Evolutionary conservation across 768 basidiomycete species (phyloP), one percentile per base, ranked within the genome.

Genomic region (Rhodosporidiobolus sp.): DNA sequence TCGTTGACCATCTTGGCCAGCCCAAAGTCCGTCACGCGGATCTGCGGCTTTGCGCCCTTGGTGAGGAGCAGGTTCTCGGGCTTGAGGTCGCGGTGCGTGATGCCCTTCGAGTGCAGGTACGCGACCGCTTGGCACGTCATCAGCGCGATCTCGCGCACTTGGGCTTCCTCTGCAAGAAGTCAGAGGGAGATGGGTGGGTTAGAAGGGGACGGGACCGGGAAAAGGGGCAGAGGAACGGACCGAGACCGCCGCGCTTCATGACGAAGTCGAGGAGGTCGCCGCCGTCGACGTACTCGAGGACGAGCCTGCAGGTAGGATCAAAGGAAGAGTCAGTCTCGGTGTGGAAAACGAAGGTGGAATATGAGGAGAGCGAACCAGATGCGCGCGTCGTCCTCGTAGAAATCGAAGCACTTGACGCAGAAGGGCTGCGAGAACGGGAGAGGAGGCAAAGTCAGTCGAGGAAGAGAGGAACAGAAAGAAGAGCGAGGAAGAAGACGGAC

Each of bases 1-100:
- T 87, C 88, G 73, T 91, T 88, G 32, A 91, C 87, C n/a, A 89
- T 87, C 80, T 98, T 99, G 1, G 95, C 94, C 12, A 97, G 86
- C 7, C 95, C 95, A 79, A 96, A 99, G 81, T 97, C 95, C 4
- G 95, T 94, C 24, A 97, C 89, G 79, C 97, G 97, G 76, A 91
- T 87, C 2, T 82, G 81, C 0, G 90, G 90, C 0, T 69, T 28
- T 9, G 26, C 16, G 6, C 74, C 76, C 34, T 61, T 66, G 9
- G 77, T 79, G 17, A 79, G 58, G 22, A 79, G 67, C 28, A 79
- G 52, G 65, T 78, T 79, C 70, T 78, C 72, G 28, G 70, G 69
- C 48, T 67, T 68, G 56, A 73, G 67, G 65, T 99, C 96, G 56
- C 96, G 89, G 81, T 98, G 95, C 0, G 92, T 86, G 56, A 99